Conservation (phyloP, 306 rosid genomes). For the Rubus parviflorus region DNA sequence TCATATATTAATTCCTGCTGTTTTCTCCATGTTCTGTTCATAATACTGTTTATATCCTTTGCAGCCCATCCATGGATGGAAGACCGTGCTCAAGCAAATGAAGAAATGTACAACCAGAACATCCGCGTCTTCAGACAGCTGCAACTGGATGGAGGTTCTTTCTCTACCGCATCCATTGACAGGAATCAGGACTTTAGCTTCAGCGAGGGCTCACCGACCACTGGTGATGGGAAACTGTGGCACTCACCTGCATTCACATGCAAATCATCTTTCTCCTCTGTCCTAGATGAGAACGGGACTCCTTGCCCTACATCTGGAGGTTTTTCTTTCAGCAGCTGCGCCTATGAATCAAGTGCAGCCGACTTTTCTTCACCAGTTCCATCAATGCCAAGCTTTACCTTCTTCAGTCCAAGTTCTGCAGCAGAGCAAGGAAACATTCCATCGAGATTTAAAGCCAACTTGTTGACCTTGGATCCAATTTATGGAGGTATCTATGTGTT, state of each 20-base stretch:
- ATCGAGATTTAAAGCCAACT: conserved; percentile 19
- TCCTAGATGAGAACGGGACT: conserved; percentile 17
- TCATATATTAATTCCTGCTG: background rate
- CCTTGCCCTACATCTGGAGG: conserved; percentile 36
- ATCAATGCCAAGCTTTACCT: conserved; percentile 36
- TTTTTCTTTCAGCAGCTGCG: conserved; percentile 42
- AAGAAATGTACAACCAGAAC: conserved; percentile 19
- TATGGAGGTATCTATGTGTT: conserved; percentile 24
- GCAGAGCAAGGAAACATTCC: conserved; percentile 14
- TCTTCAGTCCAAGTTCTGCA: conserved; percentile 22
- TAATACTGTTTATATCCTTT: background rate
- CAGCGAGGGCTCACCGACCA: conserved; percentile 22
- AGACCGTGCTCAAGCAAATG: conserved; percentile 31
- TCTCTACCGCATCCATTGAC: conserved; percentile 13
- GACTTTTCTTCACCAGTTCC: conserved; percentile 30
- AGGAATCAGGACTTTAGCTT: conserved; percentile 34
- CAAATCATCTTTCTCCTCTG: conserved; percentile 36
- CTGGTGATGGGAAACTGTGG: conserved; percentile 25
- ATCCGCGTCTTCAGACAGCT: conserved; percentile 8
- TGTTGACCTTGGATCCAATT: background rate
- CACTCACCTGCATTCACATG: conserved; percentile 39
- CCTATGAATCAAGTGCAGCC: conserved; percentile 18
- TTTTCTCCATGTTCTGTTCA: background rate
- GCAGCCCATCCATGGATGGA: conserved; percentile 82
- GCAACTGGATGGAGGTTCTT: conserved; percentile 22